Conservation (phyloP, 148 eudicot species). For the Linanthus parryae region DNA sequence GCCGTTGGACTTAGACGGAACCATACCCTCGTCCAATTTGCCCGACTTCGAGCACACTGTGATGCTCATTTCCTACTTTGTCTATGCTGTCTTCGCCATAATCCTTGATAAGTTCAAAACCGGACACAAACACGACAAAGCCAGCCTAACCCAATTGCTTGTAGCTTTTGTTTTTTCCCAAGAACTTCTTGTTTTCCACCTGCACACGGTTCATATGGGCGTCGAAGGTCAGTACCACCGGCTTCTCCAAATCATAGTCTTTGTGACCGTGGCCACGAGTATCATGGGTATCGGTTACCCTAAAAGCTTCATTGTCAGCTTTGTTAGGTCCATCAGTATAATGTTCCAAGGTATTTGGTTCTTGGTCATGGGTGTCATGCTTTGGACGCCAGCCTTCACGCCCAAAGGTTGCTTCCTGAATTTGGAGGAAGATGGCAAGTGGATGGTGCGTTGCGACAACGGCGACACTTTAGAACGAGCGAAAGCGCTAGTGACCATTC, state of each 20-base stretch:
- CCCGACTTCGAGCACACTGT: constrained; percentile 81
- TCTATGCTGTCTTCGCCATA: constrained; percentile 53
- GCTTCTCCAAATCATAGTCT: constrained; percentile 59
- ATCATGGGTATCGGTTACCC: constrained; percentile 46
- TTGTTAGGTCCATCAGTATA: constrained; percentile 58
- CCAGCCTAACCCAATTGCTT: constrained; percentile 43
- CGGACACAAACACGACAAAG: constrained; percentile 15
- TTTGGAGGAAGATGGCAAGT: constrained; percentile 54
- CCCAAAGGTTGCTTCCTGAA: constrained; percentile 66
- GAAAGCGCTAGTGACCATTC: constrained; percentile 60
- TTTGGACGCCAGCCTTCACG: constrained; percentile 66
- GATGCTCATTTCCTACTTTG: constrained; percentile 51
- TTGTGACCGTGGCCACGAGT: constrained; percentile 40
- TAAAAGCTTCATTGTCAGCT: constrained; percentile 37
- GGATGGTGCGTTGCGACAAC: constrained; percentile 53
- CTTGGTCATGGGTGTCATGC: constrained; percentile 63
- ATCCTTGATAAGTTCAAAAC: constrained; percentile 30
- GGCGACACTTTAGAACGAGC: constrained; percentile 57
- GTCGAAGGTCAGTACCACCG: constrained; percentile 83
- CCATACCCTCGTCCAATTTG: constrained; percentile 83
- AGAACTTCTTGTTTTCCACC: constrained; percentile 64
- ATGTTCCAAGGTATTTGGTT: constrained; percentile 71
- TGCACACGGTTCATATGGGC: constrained; percentile 83
- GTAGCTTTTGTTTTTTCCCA: constrained; percentile 55
- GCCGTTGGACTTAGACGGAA: constrained; percentile 63